These are phyloP conservation scores for Sclerotinia sclerotiorum DNA, from an alignment of 2,329 filamentous ascomycete genomes.

Conservation along the genomic window DNA sequence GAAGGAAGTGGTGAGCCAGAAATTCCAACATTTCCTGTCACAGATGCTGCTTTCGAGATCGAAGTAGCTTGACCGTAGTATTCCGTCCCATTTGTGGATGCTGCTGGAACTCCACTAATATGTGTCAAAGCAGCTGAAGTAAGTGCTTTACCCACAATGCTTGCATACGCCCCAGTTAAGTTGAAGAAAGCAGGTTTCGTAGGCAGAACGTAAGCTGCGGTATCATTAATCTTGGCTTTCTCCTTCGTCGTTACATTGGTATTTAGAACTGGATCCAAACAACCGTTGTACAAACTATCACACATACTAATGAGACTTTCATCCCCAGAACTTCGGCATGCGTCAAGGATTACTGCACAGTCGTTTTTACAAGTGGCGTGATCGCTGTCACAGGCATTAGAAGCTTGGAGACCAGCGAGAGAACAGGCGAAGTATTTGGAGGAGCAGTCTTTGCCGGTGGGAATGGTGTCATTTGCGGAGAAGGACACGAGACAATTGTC, in stretches of 20 bases:
- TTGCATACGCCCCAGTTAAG: neutral
- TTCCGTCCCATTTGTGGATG: neutral
- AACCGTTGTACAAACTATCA: constrained; percentile 17
- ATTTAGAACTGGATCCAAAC: constrained; percentile 11
- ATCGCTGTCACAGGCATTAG: neutral
- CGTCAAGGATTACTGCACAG: constrained; percentile 1
- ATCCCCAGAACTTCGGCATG: constrained; percentile 8
- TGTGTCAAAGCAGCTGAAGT: neutral
- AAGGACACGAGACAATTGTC: constrained; percentile 27
- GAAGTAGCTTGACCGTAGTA: neutral
- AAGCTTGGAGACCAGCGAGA: neutral
- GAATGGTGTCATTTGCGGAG: constrained; percentile 18
- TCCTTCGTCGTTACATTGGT: constrained; percentile 8
- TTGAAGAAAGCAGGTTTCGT: constrained; percentile 1
- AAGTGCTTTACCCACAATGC: neutral
- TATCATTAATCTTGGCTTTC: neutral
- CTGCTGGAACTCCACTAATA: neutral
- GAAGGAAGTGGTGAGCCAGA: neutral
- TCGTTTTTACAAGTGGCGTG: constrained; percentile 11
- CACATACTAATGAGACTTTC: neutral
- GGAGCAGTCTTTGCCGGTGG: constrained; percentile 16
- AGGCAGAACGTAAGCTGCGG: neutral
- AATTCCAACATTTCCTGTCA: neutral
- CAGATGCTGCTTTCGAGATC: neutral
- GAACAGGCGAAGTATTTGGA: constrained; percentile 14